Base-by-base conservation (phyloP, 2,329 filamentous ascomycete species). In the Conoideocrella luteorostrata region DNA sequence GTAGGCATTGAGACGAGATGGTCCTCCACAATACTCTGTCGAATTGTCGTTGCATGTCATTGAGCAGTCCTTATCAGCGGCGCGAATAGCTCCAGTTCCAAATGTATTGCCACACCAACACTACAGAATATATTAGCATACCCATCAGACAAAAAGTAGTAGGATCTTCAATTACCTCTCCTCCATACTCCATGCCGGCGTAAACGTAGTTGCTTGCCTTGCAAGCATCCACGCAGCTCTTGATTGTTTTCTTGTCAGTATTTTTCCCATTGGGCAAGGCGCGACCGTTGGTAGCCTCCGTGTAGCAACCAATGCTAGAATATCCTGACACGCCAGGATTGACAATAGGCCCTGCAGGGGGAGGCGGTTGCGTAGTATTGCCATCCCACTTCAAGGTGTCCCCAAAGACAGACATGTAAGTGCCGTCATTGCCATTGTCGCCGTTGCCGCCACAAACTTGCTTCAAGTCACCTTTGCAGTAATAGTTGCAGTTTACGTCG, bases 401-500 rank as follows among this genome's bases (percentile, higher is more conserved):
- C 4, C 67, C 68, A 41, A 74, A 78, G 2, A 77, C 50, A 33
- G 69, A 77, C 43, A 79, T 65, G 56, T 66, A 73, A 6, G 64
- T 46, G 24, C 64, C 62, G 7, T 60, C 61, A 13, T 52, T 55
- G 2, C 57, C 51, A 2, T 55, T 53, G 4, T 56, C 48, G 1
- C 65, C 72, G 39, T 76, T 70, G 3, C 76, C 76, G 39, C 77
- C 76, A 35, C 77, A 80, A 13, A 70, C 64, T 51, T 78, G 63
- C 46, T 69, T 68, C 22, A 69, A 45, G 34, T 72, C 66, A 1
- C 75, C 76, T 0, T 60, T 51, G 47, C 77, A 80, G 29, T 66
- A 55, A 45, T 65, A 77, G 57, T 74, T 72, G 59, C 77, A 80
- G 48, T 75, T 64, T 4, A 40, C 52, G 4, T 73, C 68, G 15